Conservation (phyloP, 257 asterid species). For the Leonotis leonurus region DNA sequence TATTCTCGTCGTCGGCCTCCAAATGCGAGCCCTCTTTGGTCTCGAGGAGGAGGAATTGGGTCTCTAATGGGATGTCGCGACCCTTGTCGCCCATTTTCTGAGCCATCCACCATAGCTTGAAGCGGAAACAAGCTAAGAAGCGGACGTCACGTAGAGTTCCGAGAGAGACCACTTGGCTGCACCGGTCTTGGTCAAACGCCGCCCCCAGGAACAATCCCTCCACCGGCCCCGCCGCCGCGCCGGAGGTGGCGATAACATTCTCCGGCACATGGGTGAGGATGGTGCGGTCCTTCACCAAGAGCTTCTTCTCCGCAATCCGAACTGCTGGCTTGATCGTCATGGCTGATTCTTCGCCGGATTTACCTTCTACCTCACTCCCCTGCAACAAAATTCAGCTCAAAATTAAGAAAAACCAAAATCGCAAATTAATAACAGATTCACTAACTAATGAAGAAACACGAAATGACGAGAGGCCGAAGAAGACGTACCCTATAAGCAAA, state of each 20-base stretch:
- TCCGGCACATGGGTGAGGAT: slow-evolving; percentile 41
- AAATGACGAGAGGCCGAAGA: not conserved
- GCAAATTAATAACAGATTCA: not conserved
- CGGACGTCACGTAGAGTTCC: slow-evolving; percentile 45
- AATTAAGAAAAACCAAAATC: not conserved
- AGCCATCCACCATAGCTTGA: slow-evolving; percentile 91
- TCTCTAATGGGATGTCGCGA: slow-evolving; percentile 65
- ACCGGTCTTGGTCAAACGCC: slow-evolving; percentile 27
- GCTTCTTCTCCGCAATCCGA: slow-evolving; percentile 33
- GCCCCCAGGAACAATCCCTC: slow-evolving; percentile 43
- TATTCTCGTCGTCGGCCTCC: slow-evolving; percentile 25
- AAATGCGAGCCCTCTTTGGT: slow-evolving; percentile 45
- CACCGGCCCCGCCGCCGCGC: slow-evolving; percentile 34
- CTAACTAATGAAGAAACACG: too few relatives aligned
- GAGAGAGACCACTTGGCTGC: slow-evolving; percentile 32
- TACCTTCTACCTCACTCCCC: slow-evolving; percentile 15
- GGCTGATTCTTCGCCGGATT: not conserved
- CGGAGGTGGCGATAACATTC: slow-evolving; percentile 43
- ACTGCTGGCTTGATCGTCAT: slow-evolving; percentile 48
- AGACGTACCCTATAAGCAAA: slow-evolving; percentile 32
- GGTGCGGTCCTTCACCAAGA: slow-evolving; percentile 40
- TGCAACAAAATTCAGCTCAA: slow-evolving; percentile 9
- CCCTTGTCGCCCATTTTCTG: slow-evolving; percentile 81
- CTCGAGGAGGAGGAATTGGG: slow-evolving; percentile 66
- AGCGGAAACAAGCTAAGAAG: slow-evolving; percentile 74